phyloP scores from a whole-genome alignment of 2,329 filamentous ascomycete genomes.

The Nemania bipapillata region DNA sequence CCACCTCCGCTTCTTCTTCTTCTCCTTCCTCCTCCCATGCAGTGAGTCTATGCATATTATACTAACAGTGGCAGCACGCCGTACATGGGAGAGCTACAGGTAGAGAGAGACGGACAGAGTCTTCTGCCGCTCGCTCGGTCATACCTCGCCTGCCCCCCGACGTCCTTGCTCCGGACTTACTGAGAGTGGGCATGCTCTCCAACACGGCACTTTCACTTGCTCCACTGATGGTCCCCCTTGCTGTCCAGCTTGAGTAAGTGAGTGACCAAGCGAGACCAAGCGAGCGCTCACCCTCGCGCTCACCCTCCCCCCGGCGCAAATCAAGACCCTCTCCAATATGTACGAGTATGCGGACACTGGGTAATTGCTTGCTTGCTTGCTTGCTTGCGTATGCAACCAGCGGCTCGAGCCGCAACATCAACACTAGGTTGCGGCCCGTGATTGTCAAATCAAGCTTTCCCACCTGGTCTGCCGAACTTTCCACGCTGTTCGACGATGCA shows the following conservation, averaged over 20 bases:
- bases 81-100: background rate
- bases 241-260: slow-evolving; percentile 16
- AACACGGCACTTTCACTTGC: slow-evolving; percentile 37
- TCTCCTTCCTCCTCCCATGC: too few species aligned
- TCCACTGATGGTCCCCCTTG: slow-evolving; percentile 26
- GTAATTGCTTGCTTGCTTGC: slow-evolving; percentile 24
- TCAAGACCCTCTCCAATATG: slow-evolving; percentile 7
- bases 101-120: background rate
- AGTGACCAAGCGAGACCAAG: slow-evolving; percentile 2
- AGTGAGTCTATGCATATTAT: too few species aligned
- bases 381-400: slow-evolving; percentile 35
- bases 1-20: too few species aligned
- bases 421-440: slow-evolving; percentile 24
- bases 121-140: slow-evolving; percentile 1
- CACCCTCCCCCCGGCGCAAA: slow-evolving; percentile 23
- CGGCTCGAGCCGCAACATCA: slow-evolving; percentile 42
- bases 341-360: background rate
- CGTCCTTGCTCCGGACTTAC: slow-evolving; percentile 4
- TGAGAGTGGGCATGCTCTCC: slow-evolving; percentile 27
- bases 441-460: slow-evolving; percentile 41
- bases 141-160: slow-evolving; percentile 5
- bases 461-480: slow-evolving; percentile 39
- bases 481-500: slow-evolving; percentile 37
- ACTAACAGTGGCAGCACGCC: too few species aligned
- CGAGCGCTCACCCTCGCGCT: too few species aligned